Conservation (phyloP, 2,329 filamentous ascomycete species). For the Zarea fungicola region DNA sequence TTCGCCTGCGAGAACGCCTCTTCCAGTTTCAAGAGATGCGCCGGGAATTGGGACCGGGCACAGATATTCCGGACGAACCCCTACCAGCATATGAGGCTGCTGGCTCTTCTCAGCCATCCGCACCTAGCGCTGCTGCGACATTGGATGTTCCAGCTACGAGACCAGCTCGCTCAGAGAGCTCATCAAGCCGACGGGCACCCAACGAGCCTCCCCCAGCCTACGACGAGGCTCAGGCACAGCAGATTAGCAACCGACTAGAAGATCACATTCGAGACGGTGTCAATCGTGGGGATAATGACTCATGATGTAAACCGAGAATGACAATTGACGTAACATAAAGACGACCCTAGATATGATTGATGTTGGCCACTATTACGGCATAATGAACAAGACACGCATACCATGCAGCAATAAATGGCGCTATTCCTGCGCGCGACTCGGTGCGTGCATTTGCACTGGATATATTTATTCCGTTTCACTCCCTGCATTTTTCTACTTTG, state of each 20-base stretch:
- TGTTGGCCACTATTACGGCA: background rate
- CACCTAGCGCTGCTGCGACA: conserved; percentile 22
- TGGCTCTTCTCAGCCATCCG: conserved; percentile 26
- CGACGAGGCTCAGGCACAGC: conserved; percentile 80
- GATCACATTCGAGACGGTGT: conserved; percentile 70
- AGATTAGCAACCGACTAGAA: conserved; percentile 53
- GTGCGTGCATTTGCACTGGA: background rate
- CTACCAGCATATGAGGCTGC: conserved; percentile 78
- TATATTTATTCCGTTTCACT: background rate
- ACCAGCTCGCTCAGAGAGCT: conserved; percentile 30
- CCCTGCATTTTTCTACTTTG: too few relatives aligned
- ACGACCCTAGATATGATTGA: conserved; percentile 6
- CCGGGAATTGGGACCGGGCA: conserved; percentile 57
- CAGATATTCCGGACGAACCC: conserved; percentile 74
- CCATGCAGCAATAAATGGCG: conserved; percentile 5
- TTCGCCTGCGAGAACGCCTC: conserved; percentile 77
- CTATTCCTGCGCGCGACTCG: conserved; percentile 1
- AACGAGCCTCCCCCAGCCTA: conserved; percentile 85
- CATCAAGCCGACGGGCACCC: conserved; percentile 41
- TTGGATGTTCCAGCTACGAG: conserved; percentile 19
- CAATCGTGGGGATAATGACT: conserved; percentile 46
- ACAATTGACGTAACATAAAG: background rate
- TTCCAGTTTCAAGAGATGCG: conserved; percentile 74
- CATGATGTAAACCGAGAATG: conserved; percentile 16
- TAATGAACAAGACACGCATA: conserved; percentile 1